Evolutionary conservation across 192 early-diverging fungal species (phyloP).

Genomic region (Coemansia furcata): DNA sequence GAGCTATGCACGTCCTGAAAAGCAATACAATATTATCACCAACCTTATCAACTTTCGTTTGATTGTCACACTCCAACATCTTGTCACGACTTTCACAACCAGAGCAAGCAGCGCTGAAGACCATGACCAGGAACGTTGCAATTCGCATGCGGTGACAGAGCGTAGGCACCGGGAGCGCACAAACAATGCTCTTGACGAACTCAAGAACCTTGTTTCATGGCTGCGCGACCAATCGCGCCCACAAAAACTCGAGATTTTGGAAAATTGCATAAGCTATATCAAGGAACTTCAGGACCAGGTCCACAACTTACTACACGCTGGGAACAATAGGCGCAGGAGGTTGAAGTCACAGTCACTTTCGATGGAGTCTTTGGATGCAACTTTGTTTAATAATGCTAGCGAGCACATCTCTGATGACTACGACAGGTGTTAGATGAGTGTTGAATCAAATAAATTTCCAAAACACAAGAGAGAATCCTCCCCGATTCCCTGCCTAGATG

Average conservation of each 20-base stretch:
- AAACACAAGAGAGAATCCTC: too few relatives aligned
- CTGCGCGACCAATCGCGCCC: conserved; percentile 16
- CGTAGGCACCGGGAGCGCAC: conserved; percentile 79
- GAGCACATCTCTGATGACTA: too few relatives aligned
- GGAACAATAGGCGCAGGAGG: neutral
- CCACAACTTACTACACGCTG: neutral
- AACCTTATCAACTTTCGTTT: neutral
- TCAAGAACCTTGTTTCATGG: conserved; percentile 69
- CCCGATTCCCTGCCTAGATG: too few relatives aligned
- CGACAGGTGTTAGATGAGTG: too few relatives aligned
- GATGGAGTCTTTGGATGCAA: neutral
- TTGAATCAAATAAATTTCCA: too few relatives aligned
- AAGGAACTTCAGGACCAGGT: conserved; percentile 23
- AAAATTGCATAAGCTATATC: conserved; percentile 33
- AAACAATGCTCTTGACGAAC: conserved; percentile 76
- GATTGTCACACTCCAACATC: neutral
- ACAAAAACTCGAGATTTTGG: conserved; percentile 48
- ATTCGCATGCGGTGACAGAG: conserved; percentile 83
- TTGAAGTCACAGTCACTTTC: neutral
- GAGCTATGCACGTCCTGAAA: neutral
- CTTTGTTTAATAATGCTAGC: too few relatives aligned
- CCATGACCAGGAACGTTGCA: conserved; percentile 71
- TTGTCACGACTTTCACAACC: neutral
- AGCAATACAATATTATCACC: neutral
- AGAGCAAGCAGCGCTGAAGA: conserved; percentile 24